phyloP scores from a whole-genome alignment of 2,329 filamentous ascomycete genomes.

The Fusarium solani-melongenae region DNA sequence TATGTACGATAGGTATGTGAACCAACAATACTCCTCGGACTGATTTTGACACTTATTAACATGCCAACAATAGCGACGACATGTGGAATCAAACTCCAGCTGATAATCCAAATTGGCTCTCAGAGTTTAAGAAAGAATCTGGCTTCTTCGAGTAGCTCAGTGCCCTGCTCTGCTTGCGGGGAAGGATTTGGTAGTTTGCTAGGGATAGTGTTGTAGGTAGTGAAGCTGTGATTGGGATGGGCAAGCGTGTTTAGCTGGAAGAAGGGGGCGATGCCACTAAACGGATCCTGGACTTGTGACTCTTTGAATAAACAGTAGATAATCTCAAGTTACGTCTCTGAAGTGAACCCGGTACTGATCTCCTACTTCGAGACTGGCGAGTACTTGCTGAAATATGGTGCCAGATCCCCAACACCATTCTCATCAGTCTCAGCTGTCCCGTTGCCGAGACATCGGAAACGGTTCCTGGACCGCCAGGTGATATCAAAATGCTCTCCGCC shows the following conservation, averaged over 20 bases:
- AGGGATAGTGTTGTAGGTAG: too few species aligned
- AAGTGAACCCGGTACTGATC: neutral
- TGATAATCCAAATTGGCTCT: neutral
- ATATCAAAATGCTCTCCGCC: neutral
- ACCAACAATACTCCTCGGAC: neutral
- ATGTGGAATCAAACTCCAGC: neutral
- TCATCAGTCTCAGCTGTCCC: neutral
- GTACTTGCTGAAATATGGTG: neutral
- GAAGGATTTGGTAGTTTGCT: neutral
- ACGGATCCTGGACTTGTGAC: neutral
- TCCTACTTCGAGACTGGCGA: neutral
- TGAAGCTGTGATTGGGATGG: too few species aligned
- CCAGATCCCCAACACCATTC: neutral
- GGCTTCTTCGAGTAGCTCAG: slow-evolving; percentile 76
- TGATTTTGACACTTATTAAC: neutral
- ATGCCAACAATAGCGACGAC: neutral
- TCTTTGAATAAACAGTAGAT: neutral
- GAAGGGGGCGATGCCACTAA: too few species aligned
- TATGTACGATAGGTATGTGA: neutral
- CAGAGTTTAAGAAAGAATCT: neutral
- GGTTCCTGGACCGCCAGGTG: neutral
- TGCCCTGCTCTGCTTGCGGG: neutral
- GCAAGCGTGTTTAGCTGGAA: too few species aligned
- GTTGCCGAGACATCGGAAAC: neutral
- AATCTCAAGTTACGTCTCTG: neutral